A percentile compares a stretch with the other conserved stretches of the same genome.
Conservation (phyloP, 1,284 basidiomycete genomes). For the Apiotrichum domesticum region DNA sequence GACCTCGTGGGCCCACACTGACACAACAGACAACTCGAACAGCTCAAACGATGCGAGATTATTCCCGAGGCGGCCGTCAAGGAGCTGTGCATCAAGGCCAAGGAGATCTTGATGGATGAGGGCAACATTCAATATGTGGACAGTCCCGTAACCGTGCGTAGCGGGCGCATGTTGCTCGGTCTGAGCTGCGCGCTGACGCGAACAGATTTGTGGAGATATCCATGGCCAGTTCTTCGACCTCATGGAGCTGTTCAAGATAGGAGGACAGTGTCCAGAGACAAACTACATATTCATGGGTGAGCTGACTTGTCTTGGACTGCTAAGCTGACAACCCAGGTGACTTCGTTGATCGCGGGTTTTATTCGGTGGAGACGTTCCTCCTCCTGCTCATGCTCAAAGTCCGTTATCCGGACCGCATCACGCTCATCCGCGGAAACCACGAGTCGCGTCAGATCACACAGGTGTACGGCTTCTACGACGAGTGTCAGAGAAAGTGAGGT, state of each 20-base stretch:
- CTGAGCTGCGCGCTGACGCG: constrained; percentile 1
- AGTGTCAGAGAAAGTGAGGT: constrained; percentile 78
- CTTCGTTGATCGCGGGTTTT: constrained; percentile 95
- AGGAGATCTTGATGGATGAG: constrained; percentile 95
- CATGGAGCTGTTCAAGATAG: constrained; percentile 93
- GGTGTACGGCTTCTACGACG: constrained; percentile 99
- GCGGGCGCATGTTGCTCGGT: not conserved
- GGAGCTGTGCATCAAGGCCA: constrained; percentile 84
- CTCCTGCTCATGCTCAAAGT: constrained; percentile 93
- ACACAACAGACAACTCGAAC: constrained; percentile 62
- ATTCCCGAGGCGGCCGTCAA: constrained; percentile 92
- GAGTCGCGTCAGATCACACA: constrained; percentile 98
- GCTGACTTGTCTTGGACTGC: constrained; percentile 31
- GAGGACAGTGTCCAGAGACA: constrained; percentile 89
- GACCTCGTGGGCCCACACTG: not conserved
- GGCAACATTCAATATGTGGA: constrained; percentile 95
- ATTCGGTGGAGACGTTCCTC: constrained; percentile 94
- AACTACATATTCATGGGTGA: constrained; percentile 98
- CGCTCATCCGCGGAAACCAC: constrained; percentile 95
- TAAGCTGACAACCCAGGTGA: constrained; percentile 54
- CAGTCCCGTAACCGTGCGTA: constrained; percentile 84
- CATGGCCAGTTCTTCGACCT: constrained; percentile 98
- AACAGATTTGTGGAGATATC: constrained; percentile 94
- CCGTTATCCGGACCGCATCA: constrained; percentile 95
- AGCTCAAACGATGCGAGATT: constrained; percentile 81